Evolutionary conservation across 1,139 yeast species (phyloP), one percentile per base, ranked within the genome.

Genomic region (Hansenula sp.): DNA sequence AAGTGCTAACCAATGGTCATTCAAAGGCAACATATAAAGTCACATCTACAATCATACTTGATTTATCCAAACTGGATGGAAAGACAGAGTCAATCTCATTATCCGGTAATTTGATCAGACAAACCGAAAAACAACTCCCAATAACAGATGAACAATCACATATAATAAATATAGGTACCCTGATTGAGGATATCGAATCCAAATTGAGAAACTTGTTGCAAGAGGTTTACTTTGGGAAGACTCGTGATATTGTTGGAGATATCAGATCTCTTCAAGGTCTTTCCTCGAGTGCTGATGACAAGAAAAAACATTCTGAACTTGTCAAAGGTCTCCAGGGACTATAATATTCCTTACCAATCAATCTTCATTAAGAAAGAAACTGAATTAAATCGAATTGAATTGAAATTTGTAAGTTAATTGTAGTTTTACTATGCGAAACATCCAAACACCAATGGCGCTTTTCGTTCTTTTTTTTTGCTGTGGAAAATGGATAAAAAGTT

Each of bases 171-270:
- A 70, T 93, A 54, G 99, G 99, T 24, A 73, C 85, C 2, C 65
- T 91, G 57, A 77, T 93, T 25, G 99, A 93, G 65, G 96, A 89
- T 52, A 76, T 89, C 42, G 99, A 93, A 66, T 81, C 86, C 53
- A 89, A 85, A 62, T 73, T 93, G 68, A 78, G 99, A 65, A 88
- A 86, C 58, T 72, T 87, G 67, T 74, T 93, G 50, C 96, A 91
- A 62, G 96, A 89, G 51, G 98, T 93, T 25, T 93, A 93, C 63
- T 93, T 93, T 61, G 98, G 95, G 59, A 93, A 93, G 69, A 87
- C 96, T 32, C 82, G 88, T 60, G 97, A 91, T 60, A 83, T 91
- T 42, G 68, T 88, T 21, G 77, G 80, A 41, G 96, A 87, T 59
- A 71, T 88, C 55, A 74, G 96, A 58, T 74, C 84, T 10, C 60